Evolutionary conservation across 257 asterid genomes (phyloP).

Genomic region (Salvia splendens): DNA sequence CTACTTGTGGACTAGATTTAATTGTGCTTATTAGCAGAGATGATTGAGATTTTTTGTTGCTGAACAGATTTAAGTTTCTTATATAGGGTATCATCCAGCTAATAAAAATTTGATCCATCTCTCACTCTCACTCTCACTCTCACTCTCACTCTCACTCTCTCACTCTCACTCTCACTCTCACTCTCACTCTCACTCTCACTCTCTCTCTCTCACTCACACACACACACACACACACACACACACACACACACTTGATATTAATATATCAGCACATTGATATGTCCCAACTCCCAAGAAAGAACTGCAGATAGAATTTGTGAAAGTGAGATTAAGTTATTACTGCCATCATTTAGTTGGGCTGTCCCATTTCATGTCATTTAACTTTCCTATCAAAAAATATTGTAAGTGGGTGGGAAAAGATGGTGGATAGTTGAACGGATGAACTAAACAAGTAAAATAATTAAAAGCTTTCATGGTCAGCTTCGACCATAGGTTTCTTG

Average conservation of each 20-base stretch:
- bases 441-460: neutral
- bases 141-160: no score
- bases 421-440: slow-evolving; percentile 9
- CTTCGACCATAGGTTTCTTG: slow-evolving; percentile 8
- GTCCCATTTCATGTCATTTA: neutral
- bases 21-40: slow-evolving; percentile 20
- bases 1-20: slow-evolving; percentile 24
- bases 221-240: no score
- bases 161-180: no score
- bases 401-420: neutral
- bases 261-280: no score
- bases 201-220: no score
- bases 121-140: no score
- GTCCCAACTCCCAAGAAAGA: no score
- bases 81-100: slow-evolving; percentile 17
- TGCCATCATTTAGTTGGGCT: no score
- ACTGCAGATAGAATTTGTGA: no score
- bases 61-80: slow-evolving; percentile 26
- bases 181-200: no score
- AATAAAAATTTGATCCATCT: slow-evolving; percentile 5
- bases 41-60: slow-evolving; percentile 25
- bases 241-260: no score
- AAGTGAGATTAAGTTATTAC: no score
- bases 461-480: neutral
- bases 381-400: neutral